These are phyloP conservation scores for Umbelopsis vinacea DNA, from an alignment of 192 early-diverging fungal genomes.

Conservation along the genomic window DNA sequence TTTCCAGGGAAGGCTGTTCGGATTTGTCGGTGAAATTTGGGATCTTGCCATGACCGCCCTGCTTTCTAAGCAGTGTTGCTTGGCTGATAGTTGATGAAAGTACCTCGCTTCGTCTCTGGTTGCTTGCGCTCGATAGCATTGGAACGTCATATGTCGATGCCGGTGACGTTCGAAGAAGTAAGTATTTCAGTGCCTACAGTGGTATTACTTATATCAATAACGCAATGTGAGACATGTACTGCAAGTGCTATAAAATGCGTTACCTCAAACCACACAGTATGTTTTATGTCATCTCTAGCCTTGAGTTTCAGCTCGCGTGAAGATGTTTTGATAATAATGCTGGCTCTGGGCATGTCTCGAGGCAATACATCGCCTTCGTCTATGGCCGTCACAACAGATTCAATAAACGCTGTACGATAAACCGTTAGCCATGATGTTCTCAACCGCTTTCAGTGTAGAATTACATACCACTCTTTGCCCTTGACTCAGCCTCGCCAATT, in stretches of 20 bases:
- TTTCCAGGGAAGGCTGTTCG: neutral
- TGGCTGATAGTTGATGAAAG: neutral
- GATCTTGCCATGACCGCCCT: neutral
- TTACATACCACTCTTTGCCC: conserved; percentile 54
- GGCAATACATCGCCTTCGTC: conserved; percentile 45
- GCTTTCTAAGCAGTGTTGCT: neutral
- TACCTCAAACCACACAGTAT: conserved; percentile 75
- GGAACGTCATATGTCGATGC: neutral
- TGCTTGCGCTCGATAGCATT: neutral
- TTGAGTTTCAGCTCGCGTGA: conserved; percentile 73
- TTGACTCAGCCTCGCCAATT: conserved; percentile 38
- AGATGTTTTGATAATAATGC: conserved; percentile 64
- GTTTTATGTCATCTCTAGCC: conserved; percentile 63
- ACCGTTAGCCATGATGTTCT: neutral
- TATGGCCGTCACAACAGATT: conserved; percentile 3
- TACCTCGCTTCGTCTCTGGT: neutral
- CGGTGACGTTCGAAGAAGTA: conserved; percentile 1
- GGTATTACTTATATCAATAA: no score
- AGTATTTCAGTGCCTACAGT: neutral
- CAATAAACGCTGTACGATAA: conserved; percentile 25
- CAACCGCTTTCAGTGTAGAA: no score
- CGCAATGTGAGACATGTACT: neutral
- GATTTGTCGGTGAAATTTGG: neutral
- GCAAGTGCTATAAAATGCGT: neutral
- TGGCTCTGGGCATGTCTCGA: conserved; percentile 52